A percentile compares a stretch with the other conserved stretches of the same genome.
Conservation (phyloP, 176 grass and related monocot genomes). For the Pontederia crassipes region DNA sequence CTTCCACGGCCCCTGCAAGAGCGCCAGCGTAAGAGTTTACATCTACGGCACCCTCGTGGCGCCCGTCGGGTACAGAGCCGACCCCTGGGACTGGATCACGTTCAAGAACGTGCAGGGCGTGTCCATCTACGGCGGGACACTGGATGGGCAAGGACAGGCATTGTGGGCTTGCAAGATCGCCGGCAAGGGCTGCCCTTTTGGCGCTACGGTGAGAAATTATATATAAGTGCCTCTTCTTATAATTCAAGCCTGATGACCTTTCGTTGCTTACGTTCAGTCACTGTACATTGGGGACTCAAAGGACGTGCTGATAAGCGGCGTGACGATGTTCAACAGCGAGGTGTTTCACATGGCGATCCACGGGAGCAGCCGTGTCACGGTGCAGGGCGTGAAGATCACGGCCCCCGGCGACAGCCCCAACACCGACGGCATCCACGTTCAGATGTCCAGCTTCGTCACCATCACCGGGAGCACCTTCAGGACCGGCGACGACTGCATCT, state of each 20-base stretch:
- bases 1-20: slow-evolving; percentile 47
- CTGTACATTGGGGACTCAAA: slow-evolving; percentile 36
- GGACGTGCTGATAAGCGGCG: slow-evolving; percentile 23
- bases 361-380: slow-evolving; percentile 26
- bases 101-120: slow-evolving; percentile 57
- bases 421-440: slow-evolving; percentile 58
- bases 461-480: slow-evolving; percentile 20
- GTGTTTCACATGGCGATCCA: slow-evolving; percentile 42
- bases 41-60: slow-evolving; percentile 41
- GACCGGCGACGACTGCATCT: slow-evolving; percentile 70
- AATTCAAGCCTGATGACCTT: neutral
- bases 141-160: slow-evolving; percentile 33
- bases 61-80: slow-evolving; percentile 15
- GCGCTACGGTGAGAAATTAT: slow-evolving; percentile 26
- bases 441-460: slow-evolving; percentile 32
- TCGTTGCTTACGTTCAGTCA: slow-evolving; percentile 17
- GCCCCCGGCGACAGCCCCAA: slow-evolving; percentile 59
- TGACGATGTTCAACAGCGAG: slow-evolving; percentile 43
- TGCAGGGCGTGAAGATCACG: slow-evolving; percentile 24
- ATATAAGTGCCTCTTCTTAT: neutral
- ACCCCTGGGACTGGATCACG: slow-evolving; percentile 27
- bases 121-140: slow-evolving; percentile 33
- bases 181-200: slow-evolving; percentile 20
- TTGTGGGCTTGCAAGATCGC: slow-evolving; percentile 46
- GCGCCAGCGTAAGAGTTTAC: slow-evolving; percentile 19